These are phyloP conservation scores for Pythium aphanidermatum DNA, from an alignment of 352 stramenopile species.

Conservation along the genomic window DNA sequence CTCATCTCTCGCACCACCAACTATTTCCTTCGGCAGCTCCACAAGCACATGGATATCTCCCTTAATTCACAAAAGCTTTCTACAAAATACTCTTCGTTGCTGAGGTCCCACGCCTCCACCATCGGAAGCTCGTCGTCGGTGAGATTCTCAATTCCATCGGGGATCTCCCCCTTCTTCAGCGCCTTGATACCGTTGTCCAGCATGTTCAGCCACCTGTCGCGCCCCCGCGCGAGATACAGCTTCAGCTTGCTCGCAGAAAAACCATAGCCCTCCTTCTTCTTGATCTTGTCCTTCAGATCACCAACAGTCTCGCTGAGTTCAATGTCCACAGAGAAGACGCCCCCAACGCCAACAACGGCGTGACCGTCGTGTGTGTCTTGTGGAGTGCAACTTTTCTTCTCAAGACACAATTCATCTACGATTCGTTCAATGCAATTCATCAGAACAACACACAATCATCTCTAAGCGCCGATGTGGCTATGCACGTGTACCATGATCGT, in stretches of 20 bases:
- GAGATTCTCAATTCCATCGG: slow-evolving; percentile 14
- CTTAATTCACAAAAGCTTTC: slow-evolving; percentile 9
- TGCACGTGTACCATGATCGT: no score
- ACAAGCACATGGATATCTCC: slow-evolving; percentile 10
- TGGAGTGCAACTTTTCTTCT: slow-evolving; percentile 5
- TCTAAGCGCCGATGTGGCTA: no score
- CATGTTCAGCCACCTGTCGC: slow-evolving; percentile 18
- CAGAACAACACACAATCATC: no score
- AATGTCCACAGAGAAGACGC: slow-evolving; percentile 20
- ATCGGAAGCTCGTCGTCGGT: slow-evolving; percentile 10
- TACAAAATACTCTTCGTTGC: slow-evolving; percentile 15
- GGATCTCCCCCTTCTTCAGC: slow-evolving; percentile 6
- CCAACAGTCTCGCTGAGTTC: slow-evolving; percentile 12
- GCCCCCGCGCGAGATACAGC: slow-evolving; percentile 25
- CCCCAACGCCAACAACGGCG: slow-evolving; percentile 18
- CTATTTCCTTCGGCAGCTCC: slow-evolving; percentile 3
- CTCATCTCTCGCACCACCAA: background rate
- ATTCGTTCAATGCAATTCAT: no score
- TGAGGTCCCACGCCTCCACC: slow-evolving; percentile 8
- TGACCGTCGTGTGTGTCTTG: slow-evolving; percentile 13
- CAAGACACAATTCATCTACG: slow-evolving; percentile 2
- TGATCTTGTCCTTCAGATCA: slow-evolving; percentile 26
- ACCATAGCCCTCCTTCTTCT: slow-evolving; percentile 9
- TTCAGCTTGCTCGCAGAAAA: slow-evolving; percentile 13
- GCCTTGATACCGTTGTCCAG: no score